Percentiles rank a stretch among this genome's conserved stretches.
These are phyloP conservation scores for Debaryomyces fabryi DNA, from an alignment of 1,139 yeast genomes.

Conservation along the genomic window DNA sequence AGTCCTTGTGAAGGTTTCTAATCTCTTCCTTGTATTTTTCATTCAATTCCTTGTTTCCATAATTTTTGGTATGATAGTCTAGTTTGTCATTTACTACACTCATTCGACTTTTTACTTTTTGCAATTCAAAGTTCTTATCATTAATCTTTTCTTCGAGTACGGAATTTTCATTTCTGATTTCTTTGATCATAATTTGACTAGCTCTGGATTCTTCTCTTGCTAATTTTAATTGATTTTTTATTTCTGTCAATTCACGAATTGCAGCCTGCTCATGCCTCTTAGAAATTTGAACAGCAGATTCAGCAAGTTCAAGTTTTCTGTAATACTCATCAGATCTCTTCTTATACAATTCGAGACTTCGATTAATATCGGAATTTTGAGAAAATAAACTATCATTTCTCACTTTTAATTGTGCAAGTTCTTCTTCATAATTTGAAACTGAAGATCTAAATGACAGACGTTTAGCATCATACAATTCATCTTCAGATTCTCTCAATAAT, in stretches of 20 bases:
- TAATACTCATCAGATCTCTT: slow-evolving; percentile 76
- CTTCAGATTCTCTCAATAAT: slow-evolving; percentile 49
- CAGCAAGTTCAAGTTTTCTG: slow-evolving; percentile 76
- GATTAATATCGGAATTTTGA: slow-evolving; percentile 55
- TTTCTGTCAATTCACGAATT: slow-evolving; percentile 57
- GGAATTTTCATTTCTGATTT: slow-evolving; percentile 56
- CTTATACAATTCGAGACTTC: slow-evolving; percentile 64
- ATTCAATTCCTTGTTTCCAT: slow-evolving; percentile 43
- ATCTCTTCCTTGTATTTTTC: slow-evolving; percentile 61
- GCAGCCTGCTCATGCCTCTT: slow-evolving; percentile 63
- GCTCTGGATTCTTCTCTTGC: slow-evolving; percentile 62
- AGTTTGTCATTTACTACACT: slow-evolving; percentile 53
- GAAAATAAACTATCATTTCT: slow-evolving; percentile 54
- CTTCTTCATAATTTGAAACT: slow-evolving; percentile 44
- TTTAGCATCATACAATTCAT: slow-evolving; percentile 46
- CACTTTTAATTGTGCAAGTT: slow-evolving; percentile 47
- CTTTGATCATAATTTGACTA: slow-evolving; percentile 59
- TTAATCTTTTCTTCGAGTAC: slow-evolving; percentile 61
- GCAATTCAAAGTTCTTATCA: slow-evolving; percentile 59
- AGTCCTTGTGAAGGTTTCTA: slow-evolving; percentile 56
- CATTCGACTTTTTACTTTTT: slow-evolving; percentile 50
- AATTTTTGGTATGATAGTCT: slow-evolving; percentile 52
- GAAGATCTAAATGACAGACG: slow-evolving; percentile 37
- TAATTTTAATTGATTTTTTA: slow-evolving; percentile 53
- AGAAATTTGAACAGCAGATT: slow-evolving; percentile 67